Evolutionary conservation across 495 filamentous ascomycete genomes (phyloP), one percentile per base, ranked within the genome.

Genomic region (Aspergillus taichungensis): DNA sequence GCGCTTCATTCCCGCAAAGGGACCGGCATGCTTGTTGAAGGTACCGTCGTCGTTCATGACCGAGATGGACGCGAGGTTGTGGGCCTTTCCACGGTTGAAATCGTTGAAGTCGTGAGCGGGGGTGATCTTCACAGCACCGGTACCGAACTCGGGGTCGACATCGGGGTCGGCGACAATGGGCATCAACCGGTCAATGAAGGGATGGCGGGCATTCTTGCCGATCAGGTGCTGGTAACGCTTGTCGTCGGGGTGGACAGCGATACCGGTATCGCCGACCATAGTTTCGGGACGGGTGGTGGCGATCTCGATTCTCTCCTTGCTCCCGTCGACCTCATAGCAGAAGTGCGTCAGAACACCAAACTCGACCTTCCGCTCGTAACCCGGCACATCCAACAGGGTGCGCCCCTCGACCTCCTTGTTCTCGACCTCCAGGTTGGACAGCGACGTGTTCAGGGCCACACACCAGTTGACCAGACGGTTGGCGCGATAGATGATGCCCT

Each of bases 391-490:
- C 18, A 83, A 63, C 18, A 82, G 64, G 10, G 83, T 87, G 32
- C 80, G 75, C 31, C 78, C 82, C 43, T 68, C 64, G 40, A 89
- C 63, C 42, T 88, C 85, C 63, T 85, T 82, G 57, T 85, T 79
- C 14, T 83, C 77, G 18, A 89, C 85, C 54, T 89, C 85, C 18
- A 89, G 73, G 62, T 83, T 85, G 38, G 80, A 84, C 32, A 89
- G 64, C 6, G 84, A 80, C n/a, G 85, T 89, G 55, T 81, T 83
- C 41, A 88, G 64, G 32, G 76, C 68, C 13, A 75, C 75, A 66
- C 80, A 86, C 85, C 85, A 89, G 62, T 88, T 87, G 38, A 89
- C 85, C 42, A 89, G 75, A 41, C 81, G 74, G 57, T 86, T 85
- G 34, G 80, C 78, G 50, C 85, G 73, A 62, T 89, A 89, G 51